Percentiles rank a stretch among this genome's conserved stretches.
Conservation (phyloP, 768 basidiomycete species). For the Pleurotus pulmonarius region DNA sequence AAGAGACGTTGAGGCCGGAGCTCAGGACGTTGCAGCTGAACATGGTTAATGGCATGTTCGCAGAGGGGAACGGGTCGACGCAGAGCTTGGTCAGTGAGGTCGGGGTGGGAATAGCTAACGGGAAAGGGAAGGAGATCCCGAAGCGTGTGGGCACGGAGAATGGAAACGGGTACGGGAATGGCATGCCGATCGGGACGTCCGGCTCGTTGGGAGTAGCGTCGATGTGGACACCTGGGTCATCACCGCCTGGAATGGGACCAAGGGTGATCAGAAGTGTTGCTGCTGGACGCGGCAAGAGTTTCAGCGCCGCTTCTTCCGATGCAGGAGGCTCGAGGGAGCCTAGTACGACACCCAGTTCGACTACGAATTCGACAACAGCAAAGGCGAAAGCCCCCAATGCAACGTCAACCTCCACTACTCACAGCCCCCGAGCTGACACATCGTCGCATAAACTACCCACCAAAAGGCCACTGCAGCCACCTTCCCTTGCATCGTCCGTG, state of each 20-base stretch:
- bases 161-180: conserved; percentile 10
- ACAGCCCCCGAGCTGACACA: neutral
- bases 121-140: conserved; percentile 7
- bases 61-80: conserved; percentile 32
- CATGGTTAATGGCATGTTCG: conserved; percentile 9
- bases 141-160: conserved; percentile 1
- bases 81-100: conserved; percentile 38
- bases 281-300: conserved; percentile 35
- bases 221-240: conserved; percentile 8
- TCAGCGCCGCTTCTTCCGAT: conserved; percentile 21
- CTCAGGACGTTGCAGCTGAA: conserved; percentile 39
- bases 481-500: neutral
- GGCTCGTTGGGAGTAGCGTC: neutral
- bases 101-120: conserved; percentile 7
- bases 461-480: neutral
- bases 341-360: neutral
- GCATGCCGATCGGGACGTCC: conserved; percentile 5
- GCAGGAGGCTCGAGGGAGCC: neutral
- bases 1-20: conserved; percentile 64
- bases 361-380: neutral
- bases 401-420: neutral
- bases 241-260: conserved; percentile 28
- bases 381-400: neutral
- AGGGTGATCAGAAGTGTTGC: conserved; percentile 58
- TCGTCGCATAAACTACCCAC: neutral